These are phyloP conservation scores for Pseudonectria foliicola DNA, from an alignment of 2,329 filamentous ascomycete species.

Conservation along the genomic window DNA sequence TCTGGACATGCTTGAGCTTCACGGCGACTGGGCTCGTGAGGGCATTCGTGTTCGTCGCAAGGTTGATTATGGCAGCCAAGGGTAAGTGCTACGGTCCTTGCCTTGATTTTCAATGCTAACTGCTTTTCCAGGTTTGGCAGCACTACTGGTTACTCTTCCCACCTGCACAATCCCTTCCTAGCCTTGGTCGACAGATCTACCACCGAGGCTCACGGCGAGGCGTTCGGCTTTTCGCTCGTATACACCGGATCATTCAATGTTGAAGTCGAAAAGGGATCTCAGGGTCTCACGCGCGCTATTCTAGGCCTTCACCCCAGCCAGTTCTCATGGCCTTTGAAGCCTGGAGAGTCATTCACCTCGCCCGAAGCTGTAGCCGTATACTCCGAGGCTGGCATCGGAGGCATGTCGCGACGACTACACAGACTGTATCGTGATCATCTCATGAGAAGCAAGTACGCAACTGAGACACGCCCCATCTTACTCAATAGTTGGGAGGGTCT, in stretches of 20 bases:
- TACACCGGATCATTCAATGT: constrained; percentile 58
- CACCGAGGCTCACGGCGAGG: constrained; percentile 54
- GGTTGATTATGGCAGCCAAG: constrained; percentile 49
- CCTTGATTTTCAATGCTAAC: neutral
- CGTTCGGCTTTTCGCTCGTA: constrained; percentile 58
- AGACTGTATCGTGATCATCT: constrained; percentile 55
- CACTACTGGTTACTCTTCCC: constrained; percentile 54
- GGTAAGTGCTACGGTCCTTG: constrained; percentile 28
- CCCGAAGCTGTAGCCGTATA: constrained; percentile 58
- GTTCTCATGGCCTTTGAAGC: constrained; percentile 48
- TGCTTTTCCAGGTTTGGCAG: constrained; percentile 46
- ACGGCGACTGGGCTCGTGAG: constrained; percentile 58
- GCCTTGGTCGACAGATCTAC: constrained; percentile 48
- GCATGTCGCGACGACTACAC: constrained; percentile 56
- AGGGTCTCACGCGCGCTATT: constrained; percentile 52
- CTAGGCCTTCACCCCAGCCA: constrained; percentile 56
- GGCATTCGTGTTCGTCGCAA: constrained; percentile 46
- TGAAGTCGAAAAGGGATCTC: constrained; percentile 55
- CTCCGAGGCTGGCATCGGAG: constrained; percentile 50
- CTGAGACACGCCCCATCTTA: too few relatives aligned
- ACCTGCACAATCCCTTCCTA: constrained; percentile 59
- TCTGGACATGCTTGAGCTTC: constrained; percentile 54
- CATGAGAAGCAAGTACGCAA: neutral
- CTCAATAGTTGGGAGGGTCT: too few relatives aligned
- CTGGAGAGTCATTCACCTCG: constrained; percentile 50